A percentile compares a stretch with the other conserved stretches of the same genome.
These are phyloP conservation scores for Xylaria polymorpha DNA, from an alignment of 2,329 filamentous ascomycete genomes.

Conservation along the genomic window DNA sequence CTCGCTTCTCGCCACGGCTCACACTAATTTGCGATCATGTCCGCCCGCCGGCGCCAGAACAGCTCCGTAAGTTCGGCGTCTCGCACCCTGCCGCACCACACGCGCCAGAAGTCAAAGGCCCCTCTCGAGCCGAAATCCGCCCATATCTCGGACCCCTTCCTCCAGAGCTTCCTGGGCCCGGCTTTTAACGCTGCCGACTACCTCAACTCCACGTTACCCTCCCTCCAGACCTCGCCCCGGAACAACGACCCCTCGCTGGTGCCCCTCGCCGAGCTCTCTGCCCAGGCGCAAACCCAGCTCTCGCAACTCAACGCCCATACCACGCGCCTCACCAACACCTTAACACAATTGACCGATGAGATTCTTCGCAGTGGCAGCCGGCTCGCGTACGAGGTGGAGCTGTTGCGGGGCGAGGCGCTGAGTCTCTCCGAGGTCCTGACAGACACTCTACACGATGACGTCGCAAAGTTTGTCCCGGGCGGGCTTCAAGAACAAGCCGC, in stretches of 20 bases:
- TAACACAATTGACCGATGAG: slow-evolving; percentile 93
- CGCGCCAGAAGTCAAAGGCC: slow-evolving; percentile 54
- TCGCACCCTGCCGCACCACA: slow-evolving; percentile 56
- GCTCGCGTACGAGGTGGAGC: slow-evolving; percentile 93
- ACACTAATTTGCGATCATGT: slow-evolving; percentile 39
- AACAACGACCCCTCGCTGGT: slow-evolving; percentile 54
- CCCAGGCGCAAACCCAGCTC: slow-evolving; percentile 84
- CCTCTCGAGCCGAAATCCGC: slow-evolving; percentile 63
- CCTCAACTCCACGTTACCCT: slow-evolving; percentile 81
- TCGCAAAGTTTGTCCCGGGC: slow-evolving; percentile 75
- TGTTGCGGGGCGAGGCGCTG: slow-evolving; percentile 87
- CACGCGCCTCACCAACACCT: slow-evolving; percentile 79
- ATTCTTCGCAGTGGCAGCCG: slow-evolving; percentile 90
- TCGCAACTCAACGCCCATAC: slow-evolving; percentile 91
- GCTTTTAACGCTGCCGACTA: slow-evolving; percentile 87
- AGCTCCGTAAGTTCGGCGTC: slow-evolving; percentile 54
- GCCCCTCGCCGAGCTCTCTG: slow-evolving; percentile 79
- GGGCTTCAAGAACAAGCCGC: slow-evolving; percentile 54
- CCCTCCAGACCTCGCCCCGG: slow-evolving; percentile 62
- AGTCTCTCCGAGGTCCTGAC: slow-evolving; percentile 82
- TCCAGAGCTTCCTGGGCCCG: slow-evolving; percentile 79
- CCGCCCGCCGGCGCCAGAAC: slow-evolving; percentile 59
- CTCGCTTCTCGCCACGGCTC: neutral
- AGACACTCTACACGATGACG: slow-evolving; percentile 76
- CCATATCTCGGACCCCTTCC: slow-evolving; percentile 76